Evolutionary conservation across 192 early-diverging fungal genomes (phyloP), one percentile per base, ranked within the genome.

Genomic region (Dissophora ornata): DNA sequence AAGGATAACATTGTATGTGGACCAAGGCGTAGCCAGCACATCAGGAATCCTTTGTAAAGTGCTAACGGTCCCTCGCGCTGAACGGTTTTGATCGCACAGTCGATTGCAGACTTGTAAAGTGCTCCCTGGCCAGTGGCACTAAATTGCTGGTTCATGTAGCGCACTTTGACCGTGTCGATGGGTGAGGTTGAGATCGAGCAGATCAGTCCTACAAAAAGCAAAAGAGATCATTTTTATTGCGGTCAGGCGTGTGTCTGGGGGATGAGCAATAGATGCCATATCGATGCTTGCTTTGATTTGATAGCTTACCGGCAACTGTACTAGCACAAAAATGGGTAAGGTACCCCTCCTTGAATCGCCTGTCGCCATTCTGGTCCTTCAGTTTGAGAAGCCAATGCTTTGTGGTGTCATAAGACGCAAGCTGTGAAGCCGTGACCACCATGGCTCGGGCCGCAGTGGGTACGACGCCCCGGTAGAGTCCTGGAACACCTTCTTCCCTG

Each of bases 1-100:
- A 87, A 60, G 16, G 83, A 83, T 8, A 85, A 36, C 53, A 85
- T 84, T 0, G 83, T 83, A 49, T 87, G 85, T 18, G 85, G 85
- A 10, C 83, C 85, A n/a, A 87, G 50, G 10, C 85, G 80, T 10
- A 87, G 45, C 82, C 83, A 87, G 16, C 75, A 74, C 68, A 84
- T 82, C 33, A 80, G 36, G 53, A 82, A 85, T 3, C 85, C 85
- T 42, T 85, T 85, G 50, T 82, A 87, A 24, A 87, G 45, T 3
- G 77, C 82, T 21, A 67, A 28, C 0, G 77, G 57, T 24, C 85
- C 85, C 45, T 87, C 85, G 7, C 49, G 40, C 30, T 48, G 61
- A 13, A 81, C 67, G 1, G 83, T 83, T 32, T 80, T 71, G 44
- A 71, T 15, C 9, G 71, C 58, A 44, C 79, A 80, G 25, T 73